Percentiles rank a stretch among this genome's conserved stretches.
phyloP scores from a whole-genome alignment of 495 filamentous ascomycete species.

The Neurospora sp. region DNA sequence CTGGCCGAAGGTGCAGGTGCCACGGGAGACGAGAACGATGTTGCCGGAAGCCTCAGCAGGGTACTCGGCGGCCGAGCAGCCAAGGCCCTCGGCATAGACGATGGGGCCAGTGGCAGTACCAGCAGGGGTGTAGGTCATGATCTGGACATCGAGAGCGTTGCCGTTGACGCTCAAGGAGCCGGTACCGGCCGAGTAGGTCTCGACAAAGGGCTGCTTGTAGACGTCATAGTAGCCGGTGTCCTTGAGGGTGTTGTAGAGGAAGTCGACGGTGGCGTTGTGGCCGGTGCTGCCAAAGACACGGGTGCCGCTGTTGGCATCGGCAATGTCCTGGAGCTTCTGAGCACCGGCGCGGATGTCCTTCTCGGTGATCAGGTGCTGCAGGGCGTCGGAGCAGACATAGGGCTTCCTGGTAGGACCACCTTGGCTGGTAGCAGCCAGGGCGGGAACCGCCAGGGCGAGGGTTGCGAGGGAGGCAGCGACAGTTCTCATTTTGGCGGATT shows the following conservation, averaged over 20 bases:
- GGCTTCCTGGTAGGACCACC: conserved; percentile 1
- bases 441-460: not conserved
- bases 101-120: conserved; percentile 36
- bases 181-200: conserved; percentile 23
- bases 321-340: conserved; percentile 34
- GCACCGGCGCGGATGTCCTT: conserved; percentile 32
- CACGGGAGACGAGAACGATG: conserved; percentile 54
- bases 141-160: conserved; percentile 9
- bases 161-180: conserved; percentile 27
- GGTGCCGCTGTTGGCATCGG: conserved; percentile 28
- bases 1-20: conserved; percentile 48
- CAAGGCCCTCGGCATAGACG: conserved; percentile 41
- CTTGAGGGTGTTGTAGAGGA: conserved; percentile 42
- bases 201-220: conserved; percentile 45
- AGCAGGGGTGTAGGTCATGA: conserved; percentile 33
- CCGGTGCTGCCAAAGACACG: conserved; percentile 51
- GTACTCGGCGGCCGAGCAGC: conserved; percentile 47
- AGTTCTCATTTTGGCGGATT: not conserved
- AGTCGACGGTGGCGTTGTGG: conserved; percentile 57
- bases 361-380: conserved; percentile 29
- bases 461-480: not conserved
- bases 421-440: not conserved
- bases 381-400: conserved; percentile 11
- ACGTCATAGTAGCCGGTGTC: conserved; percentile 49
- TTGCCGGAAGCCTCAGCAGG: conserved; percentile 42